Conservation (phyloP, 148 eudicot genomes). For the Cornus kousa region DNA sequence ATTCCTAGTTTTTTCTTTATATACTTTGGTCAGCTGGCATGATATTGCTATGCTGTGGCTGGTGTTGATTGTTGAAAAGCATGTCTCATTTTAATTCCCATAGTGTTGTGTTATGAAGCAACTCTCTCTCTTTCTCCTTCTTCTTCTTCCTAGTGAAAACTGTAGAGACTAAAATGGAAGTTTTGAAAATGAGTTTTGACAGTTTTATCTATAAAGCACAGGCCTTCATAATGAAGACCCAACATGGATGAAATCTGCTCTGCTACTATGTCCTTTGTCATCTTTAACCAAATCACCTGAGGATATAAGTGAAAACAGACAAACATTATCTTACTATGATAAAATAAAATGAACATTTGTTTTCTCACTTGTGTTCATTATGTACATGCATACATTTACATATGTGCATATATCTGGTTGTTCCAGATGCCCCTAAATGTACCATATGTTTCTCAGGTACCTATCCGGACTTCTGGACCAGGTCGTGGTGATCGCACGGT, state of each 20-base stretch:
- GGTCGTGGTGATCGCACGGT: constrained; percentile 37
- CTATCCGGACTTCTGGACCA: constrained; percentile 20
- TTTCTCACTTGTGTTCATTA: neutral
- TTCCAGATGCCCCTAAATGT: neutral
- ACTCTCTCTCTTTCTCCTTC: neutral
- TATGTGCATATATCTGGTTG: neutral
- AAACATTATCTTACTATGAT: neutral
- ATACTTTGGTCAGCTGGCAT: neutral
- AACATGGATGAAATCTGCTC: neutral
- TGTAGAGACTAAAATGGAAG: neutral
- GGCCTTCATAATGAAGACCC: no score
- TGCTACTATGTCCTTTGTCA: neutral
- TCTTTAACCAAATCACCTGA: neutral
- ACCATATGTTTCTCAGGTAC: constrained; percentile 23
- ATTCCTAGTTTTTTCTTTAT: neutral
- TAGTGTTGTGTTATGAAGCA: neutral
- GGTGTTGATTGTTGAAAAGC: neutral
- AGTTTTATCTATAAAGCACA: no score
- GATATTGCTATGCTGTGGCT: neutral
- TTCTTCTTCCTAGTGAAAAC: neutral
- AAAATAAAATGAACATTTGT: neutral
- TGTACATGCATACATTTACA: neutral
- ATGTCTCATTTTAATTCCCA: no score
- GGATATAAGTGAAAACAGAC: neutral
- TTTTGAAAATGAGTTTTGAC: neutral